phyloP scores from a whole-genome alignment of 805 yeast species.

The Wickerhamomyces mucosus region DNA sequence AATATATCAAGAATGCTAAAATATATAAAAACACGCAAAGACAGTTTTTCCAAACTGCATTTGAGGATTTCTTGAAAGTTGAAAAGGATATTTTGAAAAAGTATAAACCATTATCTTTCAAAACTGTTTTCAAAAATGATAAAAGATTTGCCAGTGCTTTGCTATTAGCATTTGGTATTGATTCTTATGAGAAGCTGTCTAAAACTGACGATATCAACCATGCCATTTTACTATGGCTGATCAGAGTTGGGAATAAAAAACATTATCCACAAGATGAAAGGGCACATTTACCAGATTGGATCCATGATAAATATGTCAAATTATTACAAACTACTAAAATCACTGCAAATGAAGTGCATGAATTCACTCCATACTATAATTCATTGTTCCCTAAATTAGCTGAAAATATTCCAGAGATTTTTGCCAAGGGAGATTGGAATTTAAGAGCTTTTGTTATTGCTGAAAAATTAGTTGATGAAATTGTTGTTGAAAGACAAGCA shows the following conservation, averaged over 20 bases:
- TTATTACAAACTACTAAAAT: slow-evolving; percentile 30
- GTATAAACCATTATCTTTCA: slow-evolving; percentile 43
- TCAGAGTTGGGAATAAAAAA: slow-evolving; percentile 43
- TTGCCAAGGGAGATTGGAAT: slow-evolving; percentile 36
- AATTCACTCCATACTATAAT: slow-evolving; percentile 43
- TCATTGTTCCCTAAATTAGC: slow-evolving; percentile 40
- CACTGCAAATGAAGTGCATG: slow-evolving; percentile 43
- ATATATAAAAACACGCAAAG: slow-evolving; percentile 42
- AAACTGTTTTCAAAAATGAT: slow-evolving; percentile 48
- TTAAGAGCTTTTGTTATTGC: slow-evolving; percentile 34
- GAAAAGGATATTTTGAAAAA: slow-evolving; percentile 39
- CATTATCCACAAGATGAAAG: slow-evolving; percentile 14
- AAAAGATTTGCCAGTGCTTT: slow-evolving; percentile 42
- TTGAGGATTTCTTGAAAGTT: slow-evolving; percentile 33
- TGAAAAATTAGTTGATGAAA: slow-evolving; percentile 40
- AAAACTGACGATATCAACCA: slow-evolving; percentile 44
- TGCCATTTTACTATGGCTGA: slow-evolving; percentile 51
- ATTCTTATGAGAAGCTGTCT: slow-evolving; percentile 39
- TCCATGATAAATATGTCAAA: slow-evolving; percentile 29
- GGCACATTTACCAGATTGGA: slow-evolving; percentile 40
- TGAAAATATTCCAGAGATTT: slow-evolving; percentile 48
- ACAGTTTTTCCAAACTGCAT: slow-evolving; percentile 32
- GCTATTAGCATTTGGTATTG: slow-evolving; percentile 45
- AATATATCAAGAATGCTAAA: slow-evolving; percentile 26
- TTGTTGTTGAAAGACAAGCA: slow-evolving; percentile 33